Percentiles rank a stretch among this genome's conserved stretches.
Conservation (phyloP, 148 eudicot genomes). For the Persicaria tinctoria region DNA sequence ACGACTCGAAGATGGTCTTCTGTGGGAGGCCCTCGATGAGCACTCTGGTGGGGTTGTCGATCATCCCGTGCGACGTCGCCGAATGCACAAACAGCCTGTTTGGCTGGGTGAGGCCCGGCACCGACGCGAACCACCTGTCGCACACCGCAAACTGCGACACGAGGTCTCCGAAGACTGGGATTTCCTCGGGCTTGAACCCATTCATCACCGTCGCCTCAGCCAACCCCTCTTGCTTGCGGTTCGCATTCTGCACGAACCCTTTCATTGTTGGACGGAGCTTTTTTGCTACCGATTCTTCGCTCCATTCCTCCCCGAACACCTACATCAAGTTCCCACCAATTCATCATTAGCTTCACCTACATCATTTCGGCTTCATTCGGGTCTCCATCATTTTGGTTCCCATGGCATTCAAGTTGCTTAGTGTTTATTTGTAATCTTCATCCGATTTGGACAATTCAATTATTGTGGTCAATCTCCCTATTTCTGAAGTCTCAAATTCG, state of each 20-base stretch:
- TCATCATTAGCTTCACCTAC: not conserved
- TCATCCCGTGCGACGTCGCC: conserved; percentile 28
- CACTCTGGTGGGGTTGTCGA: conserved; percentile 16
- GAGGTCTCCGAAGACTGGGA: conserved; percentile 58
- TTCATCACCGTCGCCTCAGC: conserved; percentile 58
- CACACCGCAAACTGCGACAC: conserved; percentile 67
- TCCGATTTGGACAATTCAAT: too few relatives aligned
- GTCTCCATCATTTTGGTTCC: too few relatives aligned
- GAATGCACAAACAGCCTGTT: conserved; percentile 26
- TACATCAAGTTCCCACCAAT: not conserved
- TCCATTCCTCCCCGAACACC: conserved; percentile 61
- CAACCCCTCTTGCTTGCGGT: conserved; percentile 22
- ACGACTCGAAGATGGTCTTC: conserved; percentile 26
- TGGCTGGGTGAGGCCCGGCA: conserved; percentile 28
- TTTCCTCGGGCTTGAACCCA: conserved; percentile 57
- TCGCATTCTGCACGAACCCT: conserved; percentile 67
- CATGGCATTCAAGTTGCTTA: too few relatives aligned
- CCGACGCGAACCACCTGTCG: conserved; percentile 37
- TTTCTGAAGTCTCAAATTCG: too few relatives aligned
- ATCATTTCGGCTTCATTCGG: too few relatives aligned
- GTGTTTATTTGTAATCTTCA: too few relatives aligned
- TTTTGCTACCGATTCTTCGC: conserved; percentile 23
- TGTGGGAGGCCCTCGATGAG: conserved; percentile 24
- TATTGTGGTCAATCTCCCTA: too few relatives aligned
- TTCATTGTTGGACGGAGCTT: conserved; percentile 45